A percentile compares a stretch with the other conserved stretches of the same genome.
Conservation (phyloP, 805 yeast genomes). For the Blastobotrys parvus region DNA sequence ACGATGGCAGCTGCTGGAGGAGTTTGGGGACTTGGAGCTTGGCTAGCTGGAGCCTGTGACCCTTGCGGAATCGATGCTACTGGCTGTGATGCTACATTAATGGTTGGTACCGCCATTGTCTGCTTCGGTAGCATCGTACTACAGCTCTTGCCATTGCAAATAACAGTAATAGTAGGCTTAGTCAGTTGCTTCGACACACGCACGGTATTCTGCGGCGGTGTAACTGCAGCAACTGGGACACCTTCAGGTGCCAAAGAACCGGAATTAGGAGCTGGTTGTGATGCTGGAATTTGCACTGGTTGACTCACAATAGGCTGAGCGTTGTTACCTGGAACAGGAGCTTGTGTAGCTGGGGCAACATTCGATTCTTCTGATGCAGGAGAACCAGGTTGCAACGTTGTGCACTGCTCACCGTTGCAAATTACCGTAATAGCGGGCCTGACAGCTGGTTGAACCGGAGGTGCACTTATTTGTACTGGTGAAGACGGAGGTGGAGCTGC, state of each 20-base stretch:
- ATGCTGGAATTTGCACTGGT: background rate
- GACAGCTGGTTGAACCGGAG: no score
- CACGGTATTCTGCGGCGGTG: background rate
- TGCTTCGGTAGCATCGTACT: background rate
- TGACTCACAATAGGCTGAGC: no score
- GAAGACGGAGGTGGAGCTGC: no score
- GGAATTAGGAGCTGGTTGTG: background rate
- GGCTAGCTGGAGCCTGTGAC: background rate
- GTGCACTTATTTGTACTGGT: no score
- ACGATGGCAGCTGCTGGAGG: background rate
- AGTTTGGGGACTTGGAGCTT: background rate
- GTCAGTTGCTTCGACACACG: background rate
- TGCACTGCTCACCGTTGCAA: conserved; percentile 2
- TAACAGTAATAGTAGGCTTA: conserved; percentile 1
- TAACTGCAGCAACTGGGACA: no score
- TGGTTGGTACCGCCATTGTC: background rate
- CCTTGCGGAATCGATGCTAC: background rate
- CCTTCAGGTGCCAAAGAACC: background rate
- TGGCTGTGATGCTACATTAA: background rate
- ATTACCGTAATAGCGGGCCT: conserved; percentile 6
- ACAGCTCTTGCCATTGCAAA: conserved; percentile 3
- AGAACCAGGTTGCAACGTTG: conserved; percentile 1
- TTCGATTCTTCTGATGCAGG: no score
- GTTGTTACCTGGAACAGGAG: no score
- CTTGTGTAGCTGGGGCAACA: no score